Evolutionary conservation across 202 grass and related monocot genomes (phyloP), one percentile per base, ranked within the genome.

Genomic region (Elaeis oleifera): DNA sequence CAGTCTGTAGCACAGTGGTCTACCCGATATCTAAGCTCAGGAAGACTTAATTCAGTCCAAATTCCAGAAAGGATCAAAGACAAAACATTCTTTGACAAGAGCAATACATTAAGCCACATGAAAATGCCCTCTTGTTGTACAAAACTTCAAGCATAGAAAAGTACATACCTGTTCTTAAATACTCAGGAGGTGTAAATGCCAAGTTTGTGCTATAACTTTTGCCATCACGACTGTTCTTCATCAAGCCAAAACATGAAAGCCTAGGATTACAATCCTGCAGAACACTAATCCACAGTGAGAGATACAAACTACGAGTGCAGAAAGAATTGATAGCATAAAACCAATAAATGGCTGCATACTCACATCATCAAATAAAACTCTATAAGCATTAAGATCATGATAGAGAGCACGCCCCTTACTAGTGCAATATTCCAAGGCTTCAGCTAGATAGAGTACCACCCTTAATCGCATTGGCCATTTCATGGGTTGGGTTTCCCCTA

Each of bases 311-410:
- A 44, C 7, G 13, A 13, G 36, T 44, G 36, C 36, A 44, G 9
- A 1, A 44, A 44, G 9, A 44, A 44, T 44, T 44, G 11, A 44
- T 44, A 13, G 36, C 36, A 44, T 44, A 44, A 44, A 44, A 44
- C 36, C 36, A 44, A 44, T 44, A 44, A 44, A 44, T 44, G 36
- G 36, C 11, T 22, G 16, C 54, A 70, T 44, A 44, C 36, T 44
- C 36, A 44, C 36, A 44, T 78, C 68, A 78, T 78, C 80, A 11
- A 83, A 83, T 24, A 83, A 61, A 5, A 83, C 51, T 73, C 80
- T 75, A 31, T 83, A 83, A 0, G 80, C 80, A 39, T 83, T 83
- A 24, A 83, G 69, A 65, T 83, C 80, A 62, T 83, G 80, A 51
- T 83, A 83, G 5, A 83, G 58, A 5, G 74, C 62, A 18, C 69